Base-by-base conservation (phyloP, 1,139 yeast species). In the Kluyveromyces sp. region DNA sequence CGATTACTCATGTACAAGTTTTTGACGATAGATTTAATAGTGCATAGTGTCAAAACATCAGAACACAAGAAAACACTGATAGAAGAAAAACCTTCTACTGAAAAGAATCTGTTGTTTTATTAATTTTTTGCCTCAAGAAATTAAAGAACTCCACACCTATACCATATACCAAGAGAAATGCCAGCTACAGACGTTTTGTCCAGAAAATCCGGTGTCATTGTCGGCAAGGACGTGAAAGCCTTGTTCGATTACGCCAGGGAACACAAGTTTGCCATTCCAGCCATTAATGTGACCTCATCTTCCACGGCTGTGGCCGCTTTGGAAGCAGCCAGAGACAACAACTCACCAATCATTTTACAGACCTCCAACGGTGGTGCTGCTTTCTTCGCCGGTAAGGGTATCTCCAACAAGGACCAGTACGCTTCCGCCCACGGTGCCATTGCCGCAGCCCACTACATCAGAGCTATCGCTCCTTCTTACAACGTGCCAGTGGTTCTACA, bases 351-450 rank as follows among this genome's bases (percentile, higher is more conserved):
- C 73, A 87, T 92, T 67, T 76, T 92, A 68, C 99, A 92, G 75
- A 80, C 92, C 58, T 92, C 98, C 52, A 89, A 92, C 71, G 99
- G 99, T 75, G 99, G 99, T 77, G 94, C 98, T 59, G 98, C 97
- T 55, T 94, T 78, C 87, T 92, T 92, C 69, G 98, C 97, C 56
- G 97, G 97, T 77, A 92, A 92, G 81, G 98, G 98, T 73, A 89
- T 94, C 60, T 78, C 78, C 69, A 94, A 92, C 84, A 77, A 75
- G 64, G 81, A 87, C 76, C 97, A 92, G 74, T 75, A 75, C 62
- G 98, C 97, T 52, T 83, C 98, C 49, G 85, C 92, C 71, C 83
- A 81, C 52, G 99, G 99, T 73, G 72, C 96, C 65, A 68, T 92
- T 67, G 96, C 99, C 63, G 98, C 97, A 64, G 99, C 96, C 56